Percentiles rank a stretch among this genome's conserved stretches.
phyloP scores from a whole-genome alignment of 2,329 filamentous ascomycete species.

The Tympanopsis confertula region DNA sequence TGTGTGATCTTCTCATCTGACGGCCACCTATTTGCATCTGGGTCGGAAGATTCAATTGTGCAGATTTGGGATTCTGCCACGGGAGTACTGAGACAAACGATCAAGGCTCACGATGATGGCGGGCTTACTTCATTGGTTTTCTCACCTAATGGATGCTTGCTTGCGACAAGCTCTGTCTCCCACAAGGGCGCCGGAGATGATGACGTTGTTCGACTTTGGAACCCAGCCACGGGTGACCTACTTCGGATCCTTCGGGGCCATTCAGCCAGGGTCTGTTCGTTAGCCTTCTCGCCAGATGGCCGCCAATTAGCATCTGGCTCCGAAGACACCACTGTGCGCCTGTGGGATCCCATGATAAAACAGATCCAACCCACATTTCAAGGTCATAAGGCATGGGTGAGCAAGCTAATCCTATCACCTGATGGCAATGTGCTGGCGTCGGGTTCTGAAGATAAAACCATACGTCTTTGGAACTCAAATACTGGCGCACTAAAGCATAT shows the following conservation, averaged over 20 bases:
- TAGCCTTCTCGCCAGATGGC: slow-evolving; percentile 4
- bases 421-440: background rate
- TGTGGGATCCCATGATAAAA: background rate
- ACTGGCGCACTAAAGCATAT: slow-evolving; percentile 1
- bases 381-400: background rate
- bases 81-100: background rate
- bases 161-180: too few species aligned
- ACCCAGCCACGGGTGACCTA: too few species aligned
- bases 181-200: too few species aligned
- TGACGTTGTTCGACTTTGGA: too few species aligned
- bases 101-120: too few species aligned
- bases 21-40: background rate
- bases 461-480: slow-evolving; percentile 7
- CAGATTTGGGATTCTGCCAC: background rate
- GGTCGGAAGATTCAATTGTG: background rate
- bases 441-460: slow-evolving; percentile 2
- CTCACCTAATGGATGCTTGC: too few species aligned
- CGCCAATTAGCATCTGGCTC: slow-evolving; percentile 8
- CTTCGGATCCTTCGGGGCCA: background rate
- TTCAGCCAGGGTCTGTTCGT: background rate
- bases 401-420: background rate
- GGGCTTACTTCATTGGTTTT: too few species aligned
- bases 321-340: background rate
- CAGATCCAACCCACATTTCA: background rate
- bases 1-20: background rate